phyloP scores from a whole-genome alignment of 1,284 basidiomycete genomes.

The Crocinoboletus sp. region DNA sequence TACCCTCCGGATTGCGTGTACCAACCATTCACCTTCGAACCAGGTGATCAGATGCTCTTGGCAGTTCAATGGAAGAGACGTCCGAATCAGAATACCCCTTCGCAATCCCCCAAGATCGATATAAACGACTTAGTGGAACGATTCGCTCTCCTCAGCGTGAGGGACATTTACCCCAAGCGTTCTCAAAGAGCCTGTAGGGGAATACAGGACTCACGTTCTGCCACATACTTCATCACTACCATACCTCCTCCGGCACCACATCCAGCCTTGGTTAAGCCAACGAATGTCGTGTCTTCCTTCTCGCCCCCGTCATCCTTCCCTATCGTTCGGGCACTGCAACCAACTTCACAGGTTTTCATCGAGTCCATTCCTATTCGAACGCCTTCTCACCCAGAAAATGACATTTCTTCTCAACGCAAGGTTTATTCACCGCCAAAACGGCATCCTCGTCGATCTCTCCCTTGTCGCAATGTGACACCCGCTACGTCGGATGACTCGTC shows the following conservation, averaged over 20 bases:
- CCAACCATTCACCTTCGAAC: constrained; percentile 27
- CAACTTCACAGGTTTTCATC: background rate
- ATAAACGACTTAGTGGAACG: constrained; percentile 14
- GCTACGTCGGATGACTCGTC: background rate
- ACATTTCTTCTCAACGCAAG: background rate
- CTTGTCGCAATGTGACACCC: background rate
- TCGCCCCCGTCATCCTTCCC: background rate
- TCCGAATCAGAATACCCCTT: background rate
- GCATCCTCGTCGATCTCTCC: background rate
- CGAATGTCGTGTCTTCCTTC: background rate
- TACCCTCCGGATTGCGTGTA: constrained; percentile 27
- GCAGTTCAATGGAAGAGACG: background rate
- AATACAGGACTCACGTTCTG: background rate
- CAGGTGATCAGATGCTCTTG: background rate
- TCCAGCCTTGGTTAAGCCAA: background rate
- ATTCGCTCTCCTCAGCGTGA: constrained; percentile 16
- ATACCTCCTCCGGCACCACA: background rate
- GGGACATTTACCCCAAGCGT: background rate
- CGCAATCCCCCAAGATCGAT: background rate
- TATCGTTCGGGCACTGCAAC: background rate
- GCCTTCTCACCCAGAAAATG: background rate
- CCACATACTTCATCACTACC: background rate
- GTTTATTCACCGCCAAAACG: background rate
- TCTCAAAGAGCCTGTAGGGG: background rate
- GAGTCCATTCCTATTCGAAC: background rate